phyloP scores from a whole-genome alignment of 768 basidiomycete genomes.

The Calocybe cyanea region DNA sequence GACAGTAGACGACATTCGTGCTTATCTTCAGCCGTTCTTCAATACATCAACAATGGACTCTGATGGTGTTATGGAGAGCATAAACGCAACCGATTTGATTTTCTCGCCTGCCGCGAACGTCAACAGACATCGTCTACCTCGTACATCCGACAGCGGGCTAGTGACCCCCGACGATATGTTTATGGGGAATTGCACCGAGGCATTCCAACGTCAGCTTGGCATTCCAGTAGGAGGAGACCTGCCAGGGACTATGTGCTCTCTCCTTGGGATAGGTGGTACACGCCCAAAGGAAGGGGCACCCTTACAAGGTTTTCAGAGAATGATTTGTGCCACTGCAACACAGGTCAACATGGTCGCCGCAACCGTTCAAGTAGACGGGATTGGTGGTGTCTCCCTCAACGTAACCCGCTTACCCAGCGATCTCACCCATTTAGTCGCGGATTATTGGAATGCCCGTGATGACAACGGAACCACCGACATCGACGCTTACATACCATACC shows the following conservation, averaged over 20 bases:
- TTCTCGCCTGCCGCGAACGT: slow-evolving; percentile 10
- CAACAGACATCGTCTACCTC: slow-evolving; percentile 2
- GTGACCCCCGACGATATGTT: background rate
- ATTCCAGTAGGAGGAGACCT: background rate
- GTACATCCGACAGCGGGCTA: background rate
- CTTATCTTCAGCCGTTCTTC: slow-evolving; percentile 15
- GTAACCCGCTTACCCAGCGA: slow-evolving; percentile 15
- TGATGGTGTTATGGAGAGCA: slow-evolving; percentile 8
- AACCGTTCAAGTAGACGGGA: slow-evolving; percentile 5
- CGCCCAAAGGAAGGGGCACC: slow-evolving; percentile 1
- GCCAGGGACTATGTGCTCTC: slow-evolving; percentile 11
- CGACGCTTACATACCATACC: slow-evolving; percentile 4
- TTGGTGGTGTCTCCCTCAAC: slow-evolving; percentile 3
- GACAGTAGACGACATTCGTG: slow-evolving; percentile 18
- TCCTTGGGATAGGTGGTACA: slow-evolving; percentile 13
- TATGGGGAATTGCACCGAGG: slow-evolving; percentile 13
- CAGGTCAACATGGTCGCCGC: slow-evolving; percentile 20
- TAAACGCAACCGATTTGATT: slow-evolving; percentile 5
- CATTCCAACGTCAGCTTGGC: slow-evolving; percentile 1
- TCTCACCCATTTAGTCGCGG: slow-evolving; percentile 9
- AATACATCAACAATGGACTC: slow-evolving; percentile 14
- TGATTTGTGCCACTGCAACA: slow-evolving; percentile 17
- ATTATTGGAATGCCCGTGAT: slow-evolving; percentile 3
- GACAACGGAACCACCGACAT: background rate
- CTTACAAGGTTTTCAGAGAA: slow-evolving; percentile 2